Conservation (phyloP, 1,284 basidiomycete genomes). For the Lignosus rhinocerotis region DNA sequence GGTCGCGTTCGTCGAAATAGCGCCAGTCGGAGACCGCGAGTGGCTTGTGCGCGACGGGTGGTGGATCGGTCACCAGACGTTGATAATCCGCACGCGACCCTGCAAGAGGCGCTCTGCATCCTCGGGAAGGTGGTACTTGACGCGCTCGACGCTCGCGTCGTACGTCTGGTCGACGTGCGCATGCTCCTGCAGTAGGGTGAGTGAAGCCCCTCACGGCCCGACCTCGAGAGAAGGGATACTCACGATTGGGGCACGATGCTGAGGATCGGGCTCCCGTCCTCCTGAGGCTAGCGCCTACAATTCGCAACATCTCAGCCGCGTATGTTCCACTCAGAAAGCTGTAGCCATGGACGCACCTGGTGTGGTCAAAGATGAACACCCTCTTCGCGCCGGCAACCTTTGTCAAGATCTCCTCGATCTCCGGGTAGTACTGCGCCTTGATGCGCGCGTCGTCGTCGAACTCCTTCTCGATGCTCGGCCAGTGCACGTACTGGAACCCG, state of each 20-base stretch:
- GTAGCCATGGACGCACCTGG: constrained; percentile 33
- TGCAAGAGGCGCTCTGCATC: constrained; percentile 48
- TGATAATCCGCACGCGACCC: constrained; percentile 57
- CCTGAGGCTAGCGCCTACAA: constrained; percentile 22
- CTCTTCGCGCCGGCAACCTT: constrained; percentile 36
- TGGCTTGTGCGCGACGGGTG: constrained; percentile 46
- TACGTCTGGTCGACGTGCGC: constrained; percentile 64
- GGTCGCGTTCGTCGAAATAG: constrained; percentile 38
- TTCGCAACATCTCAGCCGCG: background rate
- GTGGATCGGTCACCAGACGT: constrained; percentile 54
- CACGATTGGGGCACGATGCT: constrained; percentile 37
- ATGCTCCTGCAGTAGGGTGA: constrained; percentile 22
- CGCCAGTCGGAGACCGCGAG: constrained; percentile 49
- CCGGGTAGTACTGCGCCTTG: constrained; percentile 37
- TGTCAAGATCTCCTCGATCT: constrained; percentile 43
- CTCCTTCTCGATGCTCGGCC: constrained; percentile 39
- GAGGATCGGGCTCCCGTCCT: constrained; percentile 5
- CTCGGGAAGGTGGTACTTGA: constrained; percentile 50
- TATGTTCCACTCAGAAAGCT: too few species aligned
- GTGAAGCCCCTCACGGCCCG: background rate
- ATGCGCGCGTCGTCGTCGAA: constrained; percentile 45
- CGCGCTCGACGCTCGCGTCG: constrained; percentile 47
- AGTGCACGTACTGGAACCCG: constrained; percentile 43
- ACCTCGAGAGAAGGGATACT: constrained; percentile 9
- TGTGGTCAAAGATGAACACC: constrained; percentile 48